A percentile compares a stretch with the other conserved stretches of the same genome.
Conservation (phyloP, 2,329 filamentous ascomycete species). For the Beauveria sp. region DNA sequence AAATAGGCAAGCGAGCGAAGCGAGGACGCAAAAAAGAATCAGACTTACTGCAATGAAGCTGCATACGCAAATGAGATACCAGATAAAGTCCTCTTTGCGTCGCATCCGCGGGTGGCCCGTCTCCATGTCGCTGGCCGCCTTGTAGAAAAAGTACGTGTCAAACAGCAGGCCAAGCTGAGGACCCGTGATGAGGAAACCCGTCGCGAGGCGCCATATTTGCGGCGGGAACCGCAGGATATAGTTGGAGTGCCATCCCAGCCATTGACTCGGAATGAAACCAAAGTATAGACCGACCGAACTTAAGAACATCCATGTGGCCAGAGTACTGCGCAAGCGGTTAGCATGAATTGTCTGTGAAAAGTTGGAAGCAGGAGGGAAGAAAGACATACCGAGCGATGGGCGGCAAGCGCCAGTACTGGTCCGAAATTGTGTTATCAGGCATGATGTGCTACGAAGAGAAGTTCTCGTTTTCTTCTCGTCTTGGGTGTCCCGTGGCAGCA, state of each 20-base stretch:
- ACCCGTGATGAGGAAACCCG: conserved; percentile 35
- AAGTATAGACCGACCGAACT: conserved; percentile 54
- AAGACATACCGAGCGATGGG: conserved; percentile 33
- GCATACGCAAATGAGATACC: conserved; percentile 70
- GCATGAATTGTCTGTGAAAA: background rate
- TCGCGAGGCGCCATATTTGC: conserved; percentile 35
- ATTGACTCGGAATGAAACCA: conserved; percentile 40
- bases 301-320: conserved; percentile 18
- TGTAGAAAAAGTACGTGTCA: conserved; percentile 70
- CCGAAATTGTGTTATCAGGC: conserved; percentile 16
- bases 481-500: background rate
- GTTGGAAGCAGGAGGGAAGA: background rate
- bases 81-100: conserved; percentile 69
- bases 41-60: conserved; percentile 69
- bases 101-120: conserved; percentile 62
- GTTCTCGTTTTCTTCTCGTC: conserved; percentile 5
- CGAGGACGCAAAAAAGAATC: conserved; percentile 16
- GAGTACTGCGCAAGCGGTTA: conserved; percentile 12
- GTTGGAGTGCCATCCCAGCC: conserved; percentile 45
- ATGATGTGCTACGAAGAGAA: conserved; percentile 11
- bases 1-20: conserved; percentile 14
- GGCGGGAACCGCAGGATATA: conserved; percentile 44
- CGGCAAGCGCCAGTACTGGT: conserved; percentile 33
- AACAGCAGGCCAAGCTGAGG: conserved; percentile 48
- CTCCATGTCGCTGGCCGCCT: conserved; percentile 70